Evolutionary conservation across 2,329 filamentous ascomycete species (phyloP).

Genomic region (Tolypocladium cylindrosporum): DNA sequence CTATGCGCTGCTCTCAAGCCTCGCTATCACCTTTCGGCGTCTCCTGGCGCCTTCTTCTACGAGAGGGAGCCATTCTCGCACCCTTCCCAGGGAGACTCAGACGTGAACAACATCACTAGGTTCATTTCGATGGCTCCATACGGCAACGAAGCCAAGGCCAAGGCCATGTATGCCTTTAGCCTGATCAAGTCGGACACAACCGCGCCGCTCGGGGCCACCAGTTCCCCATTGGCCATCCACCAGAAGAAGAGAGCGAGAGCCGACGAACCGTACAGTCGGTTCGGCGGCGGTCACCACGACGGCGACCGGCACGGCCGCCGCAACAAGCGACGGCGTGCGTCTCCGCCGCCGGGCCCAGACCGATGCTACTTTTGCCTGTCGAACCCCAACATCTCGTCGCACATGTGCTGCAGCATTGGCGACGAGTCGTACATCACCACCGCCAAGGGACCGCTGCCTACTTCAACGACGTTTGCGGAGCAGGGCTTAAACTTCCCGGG

Average conservation of each 20-base stretch:
- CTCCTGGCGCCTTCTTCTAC: slow-evolving; percentile 58
- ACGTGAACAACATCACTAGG: slow-evolving; percentile 58
- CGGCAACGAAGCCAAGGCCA: slow-evolving; percentile 67
- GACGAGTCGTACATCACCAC: slow-evolving; percentile 82
- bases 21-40: slow-evolving; percentile 79
- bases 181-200: slow-evolving; percentile 56
- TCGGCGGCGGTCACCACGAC: slow-evolving; percentile 35
- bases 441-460: slow-evolving; percentile 81
- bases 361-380: slow-evolving; percentile 94
- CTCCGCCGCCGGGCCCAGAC: slow-evolving; percentile 59
- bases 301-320: slow-evolving; percentile 31
- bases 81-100: slow-evolving; percentile 31
- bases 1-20: slow-evolving; percentile 73
- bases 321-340: slow-evolving; percentile 33
- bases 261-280: slow-evolving; percentile 44
- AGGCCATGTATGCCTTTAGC: slow-evolving; percentile 69
- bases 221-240: slow-evolving; percentile 56
- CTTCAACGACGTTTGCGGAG: slow-evolving; percentile 52
- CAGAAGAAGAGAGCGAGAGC: slow-evolving; percentile 46
- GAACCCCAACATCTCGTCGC: slow-evolving; percentile 71
- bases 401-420: slow-evolving; percentile 85
- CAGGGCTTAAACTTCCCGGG: slow-evolving; percentile 64
- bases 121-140: slow-evolving; percentile 84
- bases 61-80: slow-evolving; percentile 92
- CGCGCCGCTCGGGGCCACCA: slow-evolving; percentile 62